A percentile compares a stretch with the other conserved stretches of the same genome.
Evolutionary conservation across 1,284 basidiomycete genomes (phyloP).

Genomic region (Thelephora terrestris): DNA sequence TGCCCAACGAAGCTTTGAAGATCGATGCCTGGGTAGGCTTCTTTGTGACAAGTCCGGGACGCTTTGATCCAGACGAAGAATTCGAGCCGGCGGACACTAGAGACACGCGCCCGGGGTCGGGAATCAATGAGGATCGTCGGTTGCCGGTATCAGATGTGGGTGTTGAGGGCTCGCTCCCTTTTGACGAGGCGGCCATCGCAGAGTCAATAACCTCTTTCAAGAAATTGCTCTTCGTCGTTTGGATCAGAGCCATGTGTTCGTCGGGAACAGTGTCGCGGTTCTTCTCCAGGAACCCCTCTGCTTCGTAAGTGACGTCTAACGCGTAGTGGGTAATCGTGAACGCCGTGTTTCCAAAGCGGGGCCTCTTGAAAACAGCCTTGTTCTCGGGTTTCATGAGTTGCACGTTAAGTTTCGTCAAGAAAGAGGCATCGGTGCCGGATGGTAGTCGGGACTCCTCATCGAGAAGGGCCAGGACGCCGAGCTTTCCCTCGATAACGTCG

Average conservation of each 20-base stretch:
- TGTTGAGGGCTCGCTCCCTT: slow-evolving; percentile 52
- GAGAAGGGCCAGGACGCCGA: slow-evolving; percentile 89
- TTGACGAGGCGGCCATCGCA: slow-evolving; percentile 68
- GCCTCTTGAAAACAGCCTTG: slow-evolving; percentile 93
- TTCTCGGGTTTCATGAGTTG: slow-evolving; percentile 83
- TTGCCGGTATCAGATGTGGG: slow-evolving; percentile 63
- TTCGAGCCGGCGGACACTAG: slow-evolving; percentile 42
- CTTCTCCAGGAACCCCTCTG: slow-evolving; percentile 97
- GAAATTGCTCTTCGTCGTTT: slow-evolving; percentile 83
- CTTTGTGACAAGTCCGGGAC: slow-evolving; percentile 58
- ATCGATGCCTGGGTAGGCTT: slow-evolving; percentile 98
- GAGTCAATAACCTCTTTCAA: slow-evolving; percentile 91
- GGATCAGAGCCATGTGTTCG: slow-evolving; percentile 87
- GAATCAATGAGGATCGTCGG: slow-evolving; percentile 72
- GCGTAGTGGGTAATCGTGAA: slow-evolving; percentile 99
- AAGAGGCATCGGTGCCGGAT: slow-evolving; percentile 86
- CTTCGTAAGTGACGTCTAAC: slow-evolving; percentile 96
- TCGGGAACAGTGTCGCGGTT: slow-evolving; percentile 99
- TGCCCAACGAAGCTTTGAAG: slow-evolving; percentile 93
- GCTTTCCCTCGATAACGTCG: slow-evolving; percentile 95
- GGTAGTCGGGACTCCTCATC: slow-evolving; percentile 98
- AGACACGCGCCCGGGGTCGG: slow-evolving; percentile 73
- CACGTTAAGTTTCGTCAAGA: slow-evolving; percentile 88
- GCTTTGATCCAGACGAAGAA: slow-evolving; percentile 36
- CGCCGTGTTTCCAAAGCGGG: slow-evolving; percentile 91